These are phyloP conservation scores for Rosa multiflora DNA, from an alignment of 306 rosid species.

Conservation along the genomic window DNA sequence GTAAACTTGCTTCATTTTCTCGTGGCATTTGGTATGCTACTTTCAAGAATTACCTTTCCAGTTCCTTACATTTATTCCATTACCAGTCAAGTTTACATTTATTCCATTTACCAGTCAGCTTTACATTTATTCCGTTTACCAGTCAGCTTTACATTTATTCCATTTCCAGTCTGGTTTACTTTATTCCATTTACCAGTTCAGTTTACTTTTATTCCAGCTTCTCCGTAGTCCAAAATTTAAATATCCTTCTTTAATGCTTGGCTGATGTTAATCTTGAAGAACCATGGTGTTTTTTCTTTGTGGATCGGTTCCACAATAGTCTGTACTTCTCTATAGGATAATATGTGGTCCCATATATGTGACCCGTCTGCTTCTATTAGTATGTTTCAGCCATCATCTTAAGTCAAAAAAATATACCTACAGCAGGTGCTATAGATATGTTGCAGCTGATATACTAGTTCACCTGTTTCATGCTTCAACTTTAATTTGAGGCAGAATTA, in stretches of 20 bases:
- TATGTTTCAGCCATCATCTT: background rate
- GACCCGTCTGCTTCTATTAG: conserved; percentile 7
- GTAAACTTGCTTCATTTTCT: conserved; percentile 41
- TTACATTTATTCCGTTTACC: conserved; percentile 23
- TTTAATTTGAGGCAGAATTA: too few relatives aligned
- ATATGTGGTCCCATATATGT: conserved; percentile 14
- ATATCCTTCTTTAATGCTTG: conserved; percentile 16
- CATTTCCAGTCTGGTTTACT: conserved; percentile 16
- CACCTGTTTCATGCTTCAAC: background rate
- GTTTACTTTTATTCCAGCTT: conserved; percentile 6
- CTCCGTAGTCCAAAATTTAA: conserved; percentile 1
- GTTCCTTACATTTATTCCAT: conserved; percentile 33
- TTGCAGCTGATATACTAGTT: background rate
- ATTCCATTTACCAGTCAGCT: conserved; percentile 16
- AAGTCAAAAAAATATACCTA: background rate
- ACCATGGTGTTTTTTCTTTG: conserved; percentile 11
- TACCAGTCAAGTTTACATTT: conserved; percentile 25
- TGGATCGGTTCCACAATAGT: conserved; percentile 24
- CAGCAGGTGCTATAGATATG: background rate
- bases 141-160: conserved; percentile 17
- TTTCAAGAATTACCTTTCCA: conserved; percentile 42
- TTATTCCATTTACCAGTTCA: conserved; percentile 13
- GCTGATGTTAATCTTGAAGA: conserved; percentile 15
- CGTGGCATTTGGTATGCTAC: conserved; percentile 60
- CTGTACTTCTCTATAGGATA: conserved; percentile 9